phyloP scores from a whole-genome alignment of 441 rosid genomes.

The Brassica balearica region DNA sequence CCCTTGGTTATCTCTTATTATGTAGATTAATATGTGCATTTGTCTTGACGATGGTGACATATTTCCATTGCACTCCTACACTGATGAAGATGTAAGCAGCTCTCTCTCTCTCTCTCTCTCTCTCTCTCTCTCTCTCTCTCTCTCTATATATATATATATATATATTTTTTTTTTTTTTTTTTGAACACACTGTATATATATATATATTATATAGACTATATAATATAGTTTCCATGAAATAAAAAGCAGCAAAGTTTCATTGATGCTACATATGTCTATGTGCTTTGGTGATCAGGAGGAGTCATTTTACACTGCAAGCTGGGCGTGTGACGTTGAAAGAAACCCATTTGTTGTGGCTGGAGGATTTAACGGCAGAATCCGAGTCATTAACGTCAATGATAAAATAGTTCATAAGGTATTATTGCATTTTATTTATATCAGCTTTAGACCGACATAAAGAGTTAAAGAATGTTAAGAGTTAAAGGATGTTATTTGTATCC shows the following conservation, averaged over 20 bases:
- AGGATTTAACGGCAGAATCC: constrained; percentile 90
- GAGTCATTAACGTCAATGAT: constrained; percentile 67
- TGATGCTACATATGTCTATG: constrained; percentile 48
- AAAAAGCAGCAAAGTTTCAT: constrained; percentile 28
- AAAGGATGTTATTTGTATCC: constrained; percentile 27
- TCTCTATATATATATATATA: too few relatives aligned
- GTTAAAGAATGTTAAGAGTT: constrained; percentile 2
- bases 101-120: too few relatives aligned
- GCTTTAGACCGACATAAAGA: constrained; percentile 13
- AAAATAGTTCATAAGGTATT: constrained; percentile 87
- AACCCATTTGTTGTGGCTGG: constrained; percentile 81
- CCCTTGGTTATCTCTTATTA: constrained; percentile 13
- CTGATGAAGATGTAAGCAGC: constrained; percentile 87
- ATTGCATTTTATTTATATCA: not conserved
- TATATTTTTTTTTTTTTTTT: too few relatives aligned
- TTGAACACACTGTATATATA: too few relatives aligned
- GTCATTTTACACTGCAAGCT: constrained; percentile 89
- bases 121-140: too few relatives aligned
- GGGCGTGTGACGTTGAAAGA: constrained; percentile 82
- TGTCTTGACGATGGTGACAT: constrained; percentile 93
- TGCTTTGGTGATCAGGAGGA: constrained; percentile 83
- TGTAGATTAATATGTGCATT: constrained; percentile 88
- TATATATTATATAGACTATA: not conserved
- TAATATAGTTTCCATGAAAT: constrained; percentile 6
- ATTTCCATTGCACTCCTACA: constrained; percentile 82